Evolutionary conservation across 371 early-diverging fungal genomes (phyloP).

Genomic region (Mucor plumbeus): DNA sequence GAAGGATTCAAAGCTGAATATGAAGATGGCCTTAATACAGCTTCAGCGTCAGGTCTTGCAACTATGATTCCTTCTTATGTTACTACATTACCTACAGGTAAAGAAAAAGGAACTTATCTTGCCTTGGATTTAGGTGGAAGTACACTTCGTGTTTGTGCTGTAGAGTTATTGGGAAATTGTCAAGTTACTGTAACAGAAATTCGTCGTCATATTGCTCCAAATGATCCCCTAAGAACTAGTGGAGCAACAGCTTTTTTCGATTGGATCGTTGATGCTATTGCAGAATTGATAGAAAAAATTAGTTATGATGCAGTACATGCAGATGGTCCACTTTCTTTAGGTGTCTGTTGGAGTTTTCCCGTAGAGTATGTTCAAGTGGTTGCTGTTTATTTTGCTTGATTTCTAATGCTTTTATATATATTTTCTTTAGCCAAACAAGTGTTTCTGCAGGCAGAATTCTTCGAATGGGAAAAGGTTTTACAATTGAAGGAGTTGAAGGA

Average conservation of each 20-base stretch:
- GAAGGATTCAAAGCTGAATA: slow-evolving; percentile 56
- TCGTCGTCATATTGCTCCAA: slow-evolving; percentile 66
- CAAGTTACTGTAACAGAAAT: slow-evolving; percentile 50
- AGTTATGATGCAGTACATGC: slow-evolving; percentile 21
- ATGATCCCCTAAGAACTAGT: slow-evolving; percentile 50
- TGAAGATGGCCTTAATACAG: slow-evolving; percentile 49
- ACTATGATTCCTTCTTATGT: slow-evolving; percentile 85
- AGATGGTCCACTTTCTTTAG: slow-evolving; percentile 40
- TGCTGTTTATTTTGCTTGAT: neutral
- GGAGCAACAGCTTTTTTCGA: slow-evolving; percentile 79
- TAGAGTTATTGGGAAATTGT: slow-evolving; percentile 43
- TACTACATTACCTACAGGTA: slow-evolving; percentile 74
- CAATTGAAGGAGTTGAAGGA: slow-evolving; percentile 73
- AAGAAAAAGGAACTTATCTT: slow-evolving; percentile 84
- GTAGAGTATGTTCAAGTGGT: slow-evolving; percentile 39
- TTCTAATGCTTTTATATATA: neutral
- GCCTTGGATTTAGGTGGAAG: slow-evolving; percentile 95
- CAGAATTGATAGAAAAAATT: slow-evolving; percentile 35
- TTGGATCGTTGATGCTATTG: slow-evolving; percentile 78
- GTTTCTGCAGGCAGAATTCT: slow-evolving; percentile 78
- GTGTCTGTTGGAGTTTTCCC: slow-evolving; percentile 60
- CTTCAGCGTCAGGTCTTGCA: slow-evolving; percentile 54
- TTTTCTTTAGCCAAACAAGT: slow-evolving; percentile 66
- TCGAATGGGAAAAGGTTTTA: slow-evolving; percentile 94
- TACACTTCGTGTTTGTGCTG: slow-evolving; percentile 83